Conservation (phyloP, 2,329 filamentous ascomycete species). For the Alternaria sp. region DNA sequence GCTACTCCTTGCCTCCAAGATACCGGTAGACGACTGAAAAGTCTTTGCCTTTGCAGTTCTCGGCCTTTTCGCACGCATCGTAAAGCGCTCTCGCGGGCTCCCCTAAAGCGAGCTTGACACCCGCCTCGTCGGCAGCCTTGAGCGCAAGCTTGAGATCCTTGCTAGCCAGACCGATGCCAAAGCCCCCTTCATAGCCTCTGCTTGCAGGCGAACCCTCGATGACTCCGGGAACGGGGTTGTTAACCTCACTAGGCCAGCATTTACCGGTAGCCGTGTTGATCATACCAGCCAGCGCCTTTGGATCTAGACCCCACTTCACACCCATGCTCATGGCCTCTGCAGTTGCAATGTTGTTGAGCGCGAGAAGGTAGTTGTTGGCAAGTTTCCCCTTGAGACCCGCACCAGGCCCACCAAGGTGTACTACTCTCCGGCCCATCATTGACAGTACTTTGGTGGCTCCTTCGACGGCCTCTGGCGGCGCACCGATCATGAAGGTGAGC, state of each 20-base stretch:
- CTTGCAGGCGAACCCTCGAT: slow-evolving; percentile 77
- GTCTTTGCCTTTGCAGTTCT: slow-evolving; percentile 59
- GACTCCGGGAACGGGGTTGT: slow-evolving; percentile 92
- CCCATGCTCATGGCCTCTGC: slow-evolving; percentile 74
- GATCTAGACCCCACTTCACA: slow-evolving; percentile 69
- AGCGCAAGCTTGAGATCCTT: slow-evolving; percentile 61
- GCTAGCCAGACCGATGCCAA: slow-evolving; percentile 60
- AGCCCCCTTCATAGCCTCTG: slow-evolving; percentile 70
- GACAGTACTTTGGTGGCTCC: slow-evolving; percentile 74
- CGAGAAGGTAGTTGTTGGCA: slow-evolving; percentile 96
- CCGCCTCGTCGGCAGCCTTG: slow-evolving; percentile 56
- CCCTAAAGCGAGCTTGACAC: slow-evolving; percentile 57
- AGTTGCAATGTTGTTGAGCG: slow-evolving; percentile 85
- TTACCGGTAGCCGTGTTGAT: slow-evolving; percentile 94
- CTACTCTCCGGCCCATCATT: slow-evolving; percentile 84
- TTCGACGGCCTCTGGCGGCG: slow-evolving; percentile 67
- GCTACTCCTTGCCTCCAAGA: slow-evolving; percentile 57
- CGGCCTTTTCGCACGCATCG: slow-evolving; percentile 54
- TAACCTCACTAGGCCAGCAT: slow-evolving; percentile 95
- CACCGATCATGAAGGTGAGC: slow-evolving; percentile 95
- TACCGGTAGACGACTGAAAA: slow-evolving; percentile 62
- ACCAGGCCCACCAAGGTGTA: slow-evolving; percentile 86
- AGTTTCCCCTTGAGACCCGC: slow-evolving; percentile 90
- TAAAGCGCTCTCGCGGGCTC: slow-evolving; percentile 58
- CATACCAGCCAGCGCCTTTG: slow-evolving; percentile 77